phyloP scores from a whole-genome alignment of 352 stramenopile species.

The Phytophthora megakarya region DNA sequence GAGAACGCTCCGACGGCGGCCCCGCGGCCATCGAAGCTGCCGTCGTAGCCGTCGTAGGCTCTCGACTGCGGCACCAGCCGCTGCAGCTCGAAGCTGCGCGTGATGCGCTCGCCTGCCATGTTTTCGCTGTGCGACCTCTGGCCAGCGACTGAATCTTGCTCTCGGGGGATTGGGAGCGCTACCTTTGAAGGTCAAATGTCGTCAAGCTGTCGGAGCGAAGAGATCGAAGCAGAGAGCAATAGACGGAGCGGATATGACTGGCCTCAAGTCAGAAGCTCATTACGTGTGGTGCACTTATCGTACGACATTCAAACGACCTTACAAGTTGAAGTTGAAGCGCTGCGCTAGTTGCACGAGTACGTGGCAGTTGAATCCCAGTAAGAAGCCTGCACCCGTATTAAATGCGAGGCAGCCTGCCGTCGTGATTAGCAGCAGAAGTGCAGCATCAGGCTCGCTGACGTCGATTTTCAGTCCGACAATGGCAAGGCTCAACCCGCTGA shows the following conservation, averaged over 20 bases:
- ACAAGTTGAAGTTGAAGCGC: conserved; percentile 32
- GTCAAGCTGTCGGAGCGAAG: conserved; percentile 5
- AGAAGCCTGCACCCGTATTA: conserved; percentile 65
- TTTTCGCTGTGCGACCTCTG: conserved; percentile 14
- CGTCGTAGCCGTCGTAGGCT: conserved; percentile 30
- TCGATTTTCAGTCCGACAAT: conserved; percentile 59
- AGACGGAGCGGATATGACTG: conserved; percentile 22
- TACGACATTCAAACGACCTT: conserved; percentile 18
- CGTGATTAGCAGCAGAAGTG: conserved; percentile 51
- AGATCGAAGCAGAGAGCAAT: conserved; percentile 2
- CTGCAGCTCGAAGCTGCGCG: conserved; percentile 41
- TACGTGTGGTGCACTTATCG: conserved; percentile 10
- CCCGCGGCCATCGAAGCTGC: conserved; percentile 32
- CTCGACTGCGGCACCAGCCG: conserved; percentile 35
- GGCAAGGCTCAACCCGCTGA: conserved; percentile 57
- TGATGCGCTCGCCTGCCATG: conserved; percentile 25
- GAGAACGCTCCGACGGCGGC: conserved; percentile 27
- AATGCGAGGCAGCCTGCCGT: conserved; percentile 45
- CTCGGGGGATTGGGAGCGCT: conserved; percentile 29
- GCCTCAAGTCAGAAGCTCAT: not conserved
- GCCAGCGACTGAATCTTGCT: conserved; percentile 11
- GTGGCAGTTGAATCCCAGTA: conserved; percentile 49
- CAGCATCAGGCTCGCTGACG: conserved; percentile 38
- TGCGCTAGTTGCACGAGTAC: conserved; percentile 31
- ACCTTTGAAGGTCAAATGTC: conserved; percentile 11